Evolutionary conservation across 768 basidiomycete species (phyloP).

Genomic region (Tylopilus vinaceipallidus): DNA sequence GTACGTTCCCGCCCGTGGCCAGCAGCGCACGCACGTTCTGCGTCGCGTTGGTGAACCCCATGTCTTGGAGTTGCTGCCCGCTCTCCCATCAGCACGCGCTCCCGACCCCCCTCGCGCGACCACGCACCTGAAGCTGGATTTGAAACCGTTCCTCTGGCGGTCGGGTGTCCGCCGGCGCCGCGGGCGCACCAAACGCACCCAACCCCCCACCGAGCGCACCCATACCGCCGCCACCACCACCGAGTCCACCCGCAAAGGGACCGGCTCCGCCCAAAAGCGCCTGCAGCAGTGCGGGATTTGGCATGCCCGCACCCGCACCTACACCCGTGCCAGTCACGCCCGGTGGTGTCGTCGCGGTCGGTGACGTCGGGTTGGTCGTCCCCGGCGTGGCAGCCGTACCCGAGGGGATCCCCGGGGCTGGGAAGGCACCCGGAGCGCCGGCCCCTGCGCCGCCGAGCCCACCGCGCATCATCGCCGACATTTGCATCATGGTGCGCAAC

Average conservation of each 20-base stretch:
- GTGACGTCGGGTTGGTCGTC: slow-evolving; percentile 24
- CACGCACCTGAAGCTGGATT: slow-evolving; percentile 68
- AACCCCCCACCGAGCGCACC: slow-evolving; percentile 33
- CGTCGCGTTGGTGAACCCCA: slow-evolving; percentile 89
- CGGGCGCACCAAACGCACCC: slow-evolving; percentile 18
- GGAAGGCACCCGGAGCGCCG: slow-evolving; percentile 38
- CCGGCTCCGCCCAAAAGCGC: slow-evolving; percentile 5
- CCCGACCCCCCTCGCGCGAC: too few relatives aligned
- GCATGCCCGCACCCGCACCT: slow-evolving; percentile 9
- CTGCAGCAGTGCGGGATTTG: slow-evolving; percentile 46
- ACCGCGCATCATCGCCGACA: slow-evolving; percentile 44
- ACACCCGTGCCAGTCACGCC: slow-evolving; percentile 24
- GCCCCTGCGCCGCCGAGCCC: slow-evolving; percentile 42
- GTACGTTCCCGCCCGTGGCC: slow-evolving; percentile 90
- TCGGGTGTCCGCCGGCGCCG: slow-evolving; percentile 60
- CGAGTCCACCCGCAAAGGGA: neutral
- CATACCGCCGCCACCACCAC: slow-evolving; percentile 20
- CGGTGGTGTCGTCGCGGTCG: slow-evolving; percentile 18
- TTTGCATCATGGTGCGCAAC: slow-evolving; percentile 72
- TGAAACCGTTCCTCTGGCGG: slow-evolving; percentile 93
- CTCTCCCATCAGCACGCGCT: too few relatives aligned
- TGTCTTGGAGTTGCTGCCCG: slow-evolving; percentile 84
- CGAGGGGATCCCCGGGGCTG: slow-evolving; percentile 61
- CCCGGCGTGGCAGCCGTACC: slow-evolving; percentile 6
- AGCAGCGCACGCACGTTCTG: slow-evolving; percentile 90